Percentiles rank a stretch among this genome's conserved stretches.
phyloP scores from a whole-genome alignment of 1,284 basidiomycete genomes.

The Caloboletus firmus region DNA sequence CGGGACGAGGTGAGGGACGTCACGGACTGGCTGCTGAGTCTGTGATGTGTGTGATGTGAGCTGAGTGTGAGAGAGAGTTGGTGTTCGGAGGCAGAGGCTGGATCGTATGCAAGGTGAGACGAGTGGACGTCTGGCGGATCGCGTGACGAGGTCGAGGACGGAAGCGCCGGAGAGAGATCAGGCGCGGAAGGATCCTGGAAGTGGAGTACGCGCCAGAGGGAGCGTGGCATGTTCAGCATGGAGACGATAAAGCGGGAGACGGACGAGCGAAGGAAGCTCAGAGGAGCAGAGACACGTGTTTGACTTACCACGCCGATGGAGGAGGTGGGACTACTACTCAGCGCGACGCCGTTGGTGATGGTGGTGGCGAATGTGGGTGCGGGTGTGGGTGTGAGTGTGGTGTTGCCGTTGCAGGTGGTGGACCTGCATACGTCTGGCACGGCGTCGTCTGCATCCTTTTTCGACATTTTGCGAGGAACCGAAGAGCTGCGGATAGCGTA shows the following conservation, averaged over 20 bases:
- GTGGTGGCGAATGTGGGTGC: not conserved
- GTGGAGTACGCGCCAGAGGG: slow-evolving; percentile 24
- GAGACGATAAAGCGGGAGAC: slow-evolving; percentile 29
- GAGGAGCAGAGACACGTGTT: slow-evolving; percentile 16
- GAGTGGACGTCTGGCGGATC: slow-evolving; percentile 8
- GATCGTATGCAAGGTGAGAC: slow-evolving; percentile 2
- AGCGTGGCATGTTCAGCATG: slow-evolving; percentile 30
- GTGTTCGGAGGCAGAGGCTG: slow-evolving; percentile 7
- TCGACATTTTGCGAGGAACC: slow-evolving; percentile 35
- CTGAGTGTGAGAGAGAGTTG: slow-evolving; percentile 4
- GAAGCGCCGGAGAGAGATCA: not conserved
- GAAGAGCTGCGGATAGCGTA: slow-evolving; percentile 49
- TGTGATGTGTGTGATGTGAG: slow-evolving; percentile 9
- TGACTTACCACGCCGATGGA: slow-evolving; percentile 31
- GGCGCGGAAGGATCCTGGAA: slow-evolving; percentile 25
- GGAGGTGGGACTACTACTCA: not conserved
- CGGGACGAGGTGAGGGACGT: slow-evolving; percentile 53
- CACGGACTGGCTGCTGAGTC: slow-evolving; percentile 26
- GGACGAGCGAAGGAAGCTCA: slow-evolving; percentile 27
- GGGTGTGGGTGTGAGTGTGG: not conserved
- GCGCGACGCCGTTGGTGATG: slow-evolving; percentile 1
- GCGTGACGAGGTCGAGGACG: not conserved
- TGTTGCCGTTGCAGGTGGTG: slow-evolving; percentile 4
- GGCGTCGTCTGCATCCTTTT: slow-evolving; percentile 19
- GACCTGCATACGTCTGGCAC: not conserved